Percentiles rank a stretch among this genome's conserved stretches.
Conservation (phyloP, 106 monocot species). For the Acorus calamus region DNA sequence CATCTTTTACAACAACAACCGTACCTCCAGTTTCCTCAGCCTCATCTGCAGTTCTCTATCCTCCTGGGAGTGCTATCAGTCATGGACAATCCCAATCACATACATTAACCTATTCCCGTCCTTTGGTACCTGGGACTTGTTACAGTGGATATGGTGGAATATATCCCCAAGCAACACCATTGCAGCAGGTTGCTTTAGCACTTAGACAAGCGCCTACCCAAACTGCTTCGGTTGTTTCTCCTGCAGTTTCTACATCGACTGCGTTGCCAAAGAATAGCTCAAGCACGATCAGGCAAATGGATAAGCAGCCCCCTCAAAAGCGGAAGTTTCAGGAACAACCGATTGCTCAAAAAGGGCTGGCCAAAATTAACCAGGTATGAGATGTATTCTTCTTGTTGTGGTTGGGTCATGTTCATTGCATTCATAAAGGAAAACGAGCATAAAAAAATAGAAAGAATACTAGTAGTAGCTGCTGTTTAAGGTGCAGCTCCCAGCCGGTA, state of each 20-base stretch:
- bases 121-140: constrained; percentile 27
- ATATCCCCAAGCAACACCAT: constrained; percentile 93
- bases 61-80: constrained; percentile 7
- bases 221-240: constrained; percentile 12
- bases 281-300: constrained; percentile 26
- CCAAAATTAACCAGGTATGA: constrained; percentile 35
- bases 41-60: constrained; percentile 1
- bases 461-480: too few relatives aligned
- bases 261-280: constrained; percentile 15
- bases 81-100: constrained; percentile 15
- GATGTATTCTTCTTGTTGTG: background rate
- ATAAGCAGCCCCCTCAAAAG: constrained; percentile 44
- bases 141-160: constrained; percentile 88
- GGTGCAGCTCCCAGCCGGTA: too few relatives aligned
- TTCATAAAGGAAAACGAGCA: too few relatives aligned
- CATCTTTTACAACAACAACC: constrained; percentile 16
- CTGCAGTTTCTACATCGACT: constrained; percentile 9
- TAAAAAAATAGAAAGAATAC: too few relatives aligned
- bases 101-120: constrained; percentile 14
- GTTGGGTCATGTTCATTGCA: too few relatives aligned
- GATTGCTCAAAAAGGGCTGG: constrained; percentile 23
- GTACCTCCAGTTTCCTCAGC: constrained; percentile 3
- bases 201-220: constrained; percentile 52
- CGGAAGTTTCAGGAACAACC: constrained; percentile 93
- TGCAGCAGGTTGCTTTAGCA: constrained; percentile 92